Evolutionary conservation across 495 filamentous ascomycete species (phyloP).

Genomic region (Penicillium fimorum): DNA sequence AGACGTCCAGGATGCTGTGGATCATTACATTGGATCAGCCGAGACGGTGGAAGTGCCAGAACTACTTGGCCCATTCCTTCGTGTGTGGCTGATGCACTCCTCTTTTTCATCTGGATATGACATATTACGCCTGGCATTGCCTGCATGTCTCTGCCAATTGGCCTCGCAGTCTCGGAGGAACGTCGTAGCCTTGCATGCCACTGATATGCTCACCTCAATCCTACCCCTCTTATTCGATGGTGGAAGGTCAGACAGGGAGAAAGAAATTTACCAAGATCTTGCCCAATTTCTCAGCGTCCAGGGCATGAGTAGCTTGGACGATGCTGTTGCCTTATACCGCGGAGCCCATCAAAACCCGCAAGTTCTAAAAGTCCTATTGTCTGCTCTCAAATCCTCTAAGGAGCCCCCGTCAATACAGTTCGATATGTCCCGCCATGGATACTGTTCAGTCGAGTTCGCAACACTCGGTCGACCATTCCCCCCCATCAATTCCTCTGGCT

Average conservation of each 20-base stretch:
- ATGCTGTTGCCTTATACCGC: constrained; percentile 74
- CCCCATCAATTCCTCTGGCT: constrained; percentile 70
- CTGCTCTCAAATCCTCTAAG: constrained; percentile 67
- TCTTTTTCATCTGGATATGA: constrained; percentile 24
- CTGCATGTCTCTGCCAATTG: constrained; percentile 45
- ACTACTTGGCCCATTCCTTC: constrained; percentile 41
- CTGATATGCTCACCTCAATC: constrained; percentile 70
- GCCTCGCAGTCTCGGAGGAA: constrained; percentile 66
- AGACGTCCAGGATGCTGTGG: constrained; percentile 33
- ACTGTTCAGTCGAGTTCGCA: constrained; percentile 82
- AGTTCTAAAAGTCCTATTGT: constrained; percentile 70
- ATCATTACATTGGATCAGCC: constrained; percentile 36
- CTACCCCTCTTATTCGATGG: constrained; percentile 64
- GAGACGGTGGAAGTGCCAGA: constrained; percentile 45
- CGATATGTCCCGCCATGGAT: constrained; percentile 84
- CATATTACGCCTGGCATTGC: constrained; percentile 35
- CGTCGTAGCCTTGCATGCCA: constrained; percentile 71
- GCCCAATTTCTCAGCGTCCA: constrained; percentile 37
- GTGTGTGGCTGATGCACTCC: constrained; percentile 42
- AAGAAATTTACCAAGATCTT: constrained; percentile 54
- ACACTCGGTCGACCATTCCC: constrained; percentile 82
- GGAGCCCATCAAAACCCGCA: constrained; percentile 58
- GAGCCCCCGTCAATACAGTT: constrained; percentile 87
- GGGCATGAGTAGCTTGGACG: constrained; percentile 73
- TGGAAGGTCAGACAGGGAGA: constrained; percentile 48